These are phyloP conservation scores for Claviceps humidiphila DNA, from an alignment of 2,329 filamentous ascomycete genomes.

Conservation along the genomic window DNA sequence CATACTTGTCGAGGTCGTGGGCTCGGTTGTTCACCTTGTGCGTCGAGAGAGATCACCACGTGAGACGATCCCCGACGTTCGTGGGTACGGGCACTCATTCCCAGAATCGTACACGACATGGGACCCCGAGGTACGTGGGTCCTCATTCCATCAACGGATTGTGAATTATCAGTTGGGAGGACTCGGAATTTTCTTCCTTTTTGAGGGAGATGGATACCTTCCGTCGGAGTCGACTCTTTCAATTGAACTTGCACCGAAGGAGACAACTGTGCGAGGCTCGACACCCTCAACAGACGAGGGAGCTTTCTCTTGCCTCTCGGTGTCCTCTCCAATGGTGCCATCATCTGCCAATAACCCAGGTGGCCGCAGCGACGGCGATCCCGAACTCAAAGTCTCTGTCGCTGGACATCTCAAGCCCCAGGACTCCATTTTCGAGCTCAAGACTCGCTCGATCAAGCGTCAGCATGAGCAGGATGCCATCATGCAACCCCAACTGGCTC, in stretches of 20 bases:
- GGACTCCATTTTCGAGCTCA: conserved; percentile 27
- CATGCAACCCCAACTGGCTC: conserved; percentile 22
- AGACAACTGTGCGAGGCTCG: background rate
- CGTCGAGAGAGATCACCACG: conserved; percentile 47
- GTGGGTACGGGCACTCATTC: conserved; percentile 53
- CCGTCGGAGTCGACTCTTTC: background rate
- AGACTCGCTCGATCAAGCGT: conserved; percentile 24
- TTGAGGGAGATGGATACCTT: conserved; percentile 17
- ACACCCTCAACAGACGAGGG: background rate
- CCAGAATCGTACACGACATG: conserved; percentile 54
- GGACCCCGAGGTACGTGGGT: conserved; percentile 38
- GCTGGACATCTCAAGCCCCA: conserved; percentile 11
- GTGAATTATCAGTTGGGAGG: conserved; percentile 3
- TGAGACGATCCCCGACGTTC: conserved; percentile 40
- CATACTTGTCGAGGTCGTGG: conserved; percentile 39
- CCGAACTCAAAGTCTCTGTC: conserved; percentile 7
- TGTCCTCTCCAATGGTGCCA: background rate
- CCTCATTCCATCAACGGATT: conserved; percentile 44
- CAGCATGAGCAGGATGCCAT: conserved; percentile 15
- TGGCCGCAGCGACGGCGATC: conserved; percentile 8
- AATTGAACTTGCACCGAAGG: background rate
- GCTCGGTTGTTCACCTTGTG: conserved; percentile 43
- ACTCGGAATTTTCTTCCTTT: conserved; percentile 15
- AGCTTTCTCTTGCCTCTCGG: background rate
- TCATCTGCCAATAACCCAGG: background rate